These are phyloP conservation scores for Lepraria neglecta DNA, from an alignment of 495 filamentous ascomycete species.

Conservation along the genomic window DNA sequence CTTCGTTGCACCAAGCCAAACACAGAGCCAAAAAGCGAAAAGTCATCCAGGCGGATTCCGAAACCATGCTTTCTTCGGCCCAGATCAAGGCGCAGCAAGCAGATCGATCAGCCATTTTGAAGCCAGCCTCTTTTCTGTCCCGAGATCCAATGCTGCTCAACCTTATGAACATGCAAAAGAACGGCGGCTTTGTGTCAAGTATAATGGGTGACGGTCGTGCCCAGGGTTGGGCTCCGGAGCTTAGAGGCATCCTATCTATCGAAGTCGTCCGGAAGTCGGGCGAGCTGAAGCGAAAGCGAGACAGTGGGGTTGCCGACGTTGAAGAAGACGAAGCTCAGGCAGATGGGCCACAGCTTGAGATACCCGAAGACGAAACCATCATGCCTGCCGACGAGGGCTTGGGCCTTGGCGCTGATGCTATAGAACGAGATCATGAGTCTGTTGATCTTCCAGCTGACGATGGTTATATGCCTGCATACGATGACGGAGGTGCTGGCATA, in stretches of 20 bases:
- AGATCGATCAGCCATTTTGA: constrained; percentile 73
- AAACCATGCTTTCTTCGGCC: constrained; percentile 51
- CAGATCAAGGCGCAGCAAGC: constrained; percentile 73
- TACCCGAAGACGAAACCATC: constrained; percentile 58
- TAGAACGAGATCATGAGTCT: constrained; percentile 45
- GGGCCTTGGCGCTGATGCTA: constrained; percentile 46
- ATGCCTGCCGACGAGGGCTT: constrained; percentile 43
- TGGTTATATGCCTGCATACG: constrained; percentile 46
- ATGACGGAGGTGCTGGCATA: constrained; percentile 42
- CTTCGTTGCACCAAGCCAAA: constrained; percentile 48
- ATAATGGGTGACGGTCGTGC: constrained; percentile 70
- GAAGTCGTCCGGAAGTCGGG: constrained; percentile 69
- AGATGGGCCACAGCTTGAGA: constrained; percentile 61
- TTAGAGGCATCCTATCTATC: constrained; percentile 76
- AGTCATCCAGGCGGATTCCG: constrained; percentile 60
- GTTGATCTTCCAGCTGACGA: constrained; percentile 62
- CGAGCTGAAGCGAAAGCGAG: constrained; percentile 89
- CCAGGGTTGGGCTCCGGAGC: constrained; percentile 80
- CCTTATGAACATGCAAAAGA: constrained; percentile 84
- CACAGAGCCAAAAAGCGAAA: constrained; percentile 72
- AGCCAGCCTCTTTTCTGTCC: constrained; percentile 69
- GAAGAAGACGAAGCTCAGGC: constrained; percentile 51
- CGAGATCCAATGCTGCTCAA: constrained; percentile 79
- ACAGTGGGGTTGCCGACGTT: constrained; percentile 77
- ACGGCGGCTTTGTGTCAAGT: constrained; percentile 74